Evolutionary conservation across 2,329 filamentous ascomycete species (phyloP).

Genomic region (Diaporthe vexans): DNA sequence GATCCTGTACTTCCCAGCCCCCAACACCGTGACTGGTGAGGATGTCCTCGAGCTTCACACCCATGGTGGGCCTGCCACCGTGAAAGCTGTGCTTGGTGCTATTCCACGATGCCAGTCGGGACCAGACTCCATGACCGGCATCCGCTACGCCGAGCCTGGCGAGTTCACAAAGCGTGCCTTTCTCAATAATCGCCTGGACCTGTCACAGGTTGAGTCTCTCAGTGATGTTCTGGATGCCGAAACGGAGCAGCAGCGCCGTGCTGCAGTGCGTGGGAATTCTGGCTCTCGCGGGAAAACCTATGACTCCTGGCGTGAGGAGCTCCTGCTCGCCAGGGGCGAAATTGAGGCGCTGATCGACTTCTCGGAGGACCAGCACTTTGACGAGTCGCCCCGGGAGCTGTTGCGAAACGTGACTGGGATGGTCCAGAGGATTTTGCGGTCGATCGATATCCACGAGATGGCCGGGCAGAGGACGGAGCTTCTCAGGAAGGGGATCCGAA

Average conservation of each 20-base stretch:
- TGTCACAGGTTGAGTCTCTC: slow-evolving; percentile 84
- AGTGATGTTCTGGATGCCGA: slow-evolving; percentile 76
- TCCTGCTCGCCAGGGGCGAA: slow-evolving; percentile 88
- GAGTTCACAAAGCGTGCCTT: slow-evolving; percentile 97
- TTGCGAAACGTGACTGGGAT: slow-evolving; percentile 77
- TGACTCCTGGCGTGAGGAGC: slow-evolving; percentile 82
- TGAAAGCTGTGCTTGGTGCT: slow-evolving; percentile 86
- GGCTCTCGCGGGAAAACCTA: slow-evolving; percentile 81
- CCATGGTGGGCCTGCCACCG: slow-evolving; percentile 91
- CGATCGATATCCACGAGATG: slow-evolving; percentile 77
- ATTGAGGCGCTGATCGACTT: slow-evolving; percentile 98
- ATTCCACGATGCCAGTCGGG: slow-evolving; percentile 68
- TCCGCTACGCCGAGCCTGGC: slow-evolving; percentile 93
- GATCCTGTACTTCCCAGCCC: slow-evolving; percentile 84
- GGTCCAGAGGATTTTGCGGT: slow-evolving; percentile 70
- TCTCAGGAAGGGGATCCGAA: slow-evolving; percentile 84
- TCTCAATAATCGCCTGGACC: slow-evolving; percentile 84
- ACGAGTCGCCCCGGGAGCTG: slow-evolving; percentile 83
- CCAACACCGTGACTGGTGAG: slow-evolving; percentile 90
- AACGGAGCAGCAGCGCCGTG: slow-evolving; percentile 92
- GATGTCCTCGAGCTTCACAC: slow-evolving; percentile 93
- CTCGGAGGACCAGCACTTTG: slow-evolving; percentile 96
- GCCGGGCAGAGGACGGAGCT: slow-evolving; percentile 89
- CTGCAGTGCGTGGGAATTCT: slow-evolving; percentile 84
- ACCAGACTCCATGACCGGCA: slow-evolving; percentile 47